These are phyloP conservation scores for Sherardia arvensis DNA, from an alignment of 257 asterid genomes.

Conservation along the genomic window DNA sequence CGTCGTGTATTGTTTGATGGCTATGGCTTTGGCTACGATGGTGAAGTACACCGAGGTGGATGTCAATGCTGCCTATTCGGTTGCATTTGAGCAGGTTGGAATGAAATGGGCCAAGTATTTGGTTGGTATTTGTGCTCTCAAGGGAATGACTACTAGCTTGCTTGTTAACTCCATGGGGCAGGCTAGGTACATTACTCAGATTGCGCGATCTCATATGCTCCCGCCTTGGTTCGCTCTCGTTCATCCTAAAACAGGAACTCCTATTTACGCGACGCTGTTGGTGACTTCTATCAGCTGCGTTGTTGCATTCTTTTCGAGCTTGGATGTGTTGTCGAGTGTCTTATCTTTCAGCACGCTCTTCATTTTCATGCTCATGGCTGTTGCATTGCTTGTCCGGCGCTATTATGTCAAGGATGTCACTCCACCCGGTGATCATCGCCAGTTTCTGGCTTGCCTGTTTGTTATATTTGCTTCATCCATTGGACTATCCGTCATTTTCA, in stretches of 20 bases:
- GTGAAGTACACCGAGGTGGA: conserved; percentile 70
- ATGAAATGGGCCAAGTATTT: conserved; percentile 84
- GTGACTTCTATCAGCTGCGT: conserved; percentile 61
- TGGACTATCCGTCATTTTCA: conserved; percentile 53
- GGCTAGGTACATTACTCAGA: conserved; percentile 93
- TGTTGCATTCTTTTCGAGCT: conserved; percentile 71
- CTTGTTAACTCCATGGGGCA: conserved; percentile 95
- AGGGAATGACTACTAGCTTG: conserved; percentile 95
- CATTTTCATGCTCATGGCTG: conserved; percentile 97
- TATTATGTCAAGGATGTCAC: conserved; percentile 68
- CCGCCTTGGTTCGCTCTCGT: conserved; percentile 83
- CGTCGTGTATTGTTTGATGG: conserved; percentile 75
- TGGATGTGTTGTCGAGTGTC: conserved; percentile 78
- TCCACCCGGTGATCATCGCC: conserved; percentile 28
- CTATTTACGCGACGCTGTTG: conserved; percentile 72
- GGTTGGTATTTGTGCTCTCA: conserved; percentile 70
- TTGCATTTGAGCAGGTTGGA: conserved; percentile 60
- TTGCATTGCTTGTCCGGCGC: conserved; percentile 77
- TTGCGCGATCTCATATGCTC: conserved; percentile 86
- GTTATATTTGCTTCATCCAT: conserved; percentile 52
- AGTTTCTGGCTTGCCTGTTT: conserved; percentile 34
- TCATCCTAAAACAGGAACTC: conserved; percentile 83
- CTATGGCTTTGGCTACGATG: conserved; percentile 58
- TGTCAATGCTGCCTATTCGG: conserved; percentile 75
- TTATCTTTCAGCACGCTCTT: conserved; percentile 79